These are phyloP conservation scores for Cladosporium sp. DNA, from an alignment of 2,329 filamentous ascomycete genomes.

Conservation along the genomic window DNA sequence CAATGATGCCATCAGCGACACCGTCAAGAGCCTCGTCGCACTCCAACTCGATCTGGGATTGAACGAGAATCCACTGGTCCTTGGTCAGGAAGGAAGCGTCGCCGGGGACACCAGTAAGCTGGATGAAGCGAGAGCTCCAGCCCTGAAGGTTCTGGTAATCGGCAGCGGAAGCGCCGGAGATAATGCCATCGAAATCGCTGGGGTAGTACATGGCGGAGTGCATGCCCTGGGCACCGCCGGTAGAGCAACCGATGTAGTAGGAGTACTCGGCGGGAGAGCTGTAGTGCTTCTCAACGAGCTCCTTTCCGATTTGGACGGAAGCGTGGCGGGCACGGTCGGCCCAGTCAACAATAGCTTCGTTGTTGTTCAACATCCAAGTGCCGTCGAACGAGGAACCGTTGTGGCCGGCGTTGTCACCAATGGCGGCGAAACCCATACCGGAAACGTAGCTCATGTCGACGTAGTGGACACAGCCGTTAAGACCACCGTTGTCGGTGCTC, in stretches of 20 bases:
- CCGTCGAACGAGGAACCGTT: conserved; percentile 30
- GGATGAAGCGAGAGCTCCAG: conserved; percentile 43
- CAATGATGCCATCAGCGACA: conserved; percentile 45
- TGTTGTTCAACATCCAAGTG: conserved; percentile 26
- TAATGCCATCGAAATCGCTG: conserved; percentile 47
- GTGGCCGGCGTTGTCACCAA: conserved; percentile 33
- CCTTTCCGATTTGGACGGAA: conserved; percentile 30
- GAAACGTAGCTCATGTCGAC: conserved; percentile 31
- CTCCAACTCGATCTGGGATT: conserved; percentile 43
- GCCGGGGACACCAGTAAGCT: conserved; percentile 37
- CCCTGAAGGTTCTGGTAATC: conserved; percentile 43
- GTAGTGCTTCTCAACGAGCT: conserved; percentile 36
- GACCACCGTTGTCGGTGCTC: conserved; percentile 33
- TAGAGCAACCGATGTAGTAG: conserved; percentile 48
- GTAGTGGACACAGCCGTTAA: conserved; percentile 32
- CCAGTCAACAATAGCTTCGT: conserved; percentile 30
- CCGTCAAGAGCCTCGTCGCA: conserved; percentile 50
- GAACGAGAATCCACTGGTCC: conserved; percentile 41
- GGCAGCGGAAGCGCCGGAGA: conserved; percentile 42
- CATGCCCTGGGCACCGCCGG: conserved; percentile 45
- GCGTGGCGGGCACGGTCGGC: conserved; percentile 30
- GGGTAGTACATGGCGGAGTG: conserved; percentile 44
- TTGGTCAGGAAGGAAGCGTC: conserved; percentile 39
- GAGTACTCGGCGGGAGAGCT: conserved; percentile 35
- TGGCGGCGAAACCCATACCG: conserved; percentile 29